Evolutionary conservation across 225 moss, liverwort and hornwort species (phyloP), one percentile per base, ranked within the genome.

Genomic region (Bryum argenteum): DNA sequence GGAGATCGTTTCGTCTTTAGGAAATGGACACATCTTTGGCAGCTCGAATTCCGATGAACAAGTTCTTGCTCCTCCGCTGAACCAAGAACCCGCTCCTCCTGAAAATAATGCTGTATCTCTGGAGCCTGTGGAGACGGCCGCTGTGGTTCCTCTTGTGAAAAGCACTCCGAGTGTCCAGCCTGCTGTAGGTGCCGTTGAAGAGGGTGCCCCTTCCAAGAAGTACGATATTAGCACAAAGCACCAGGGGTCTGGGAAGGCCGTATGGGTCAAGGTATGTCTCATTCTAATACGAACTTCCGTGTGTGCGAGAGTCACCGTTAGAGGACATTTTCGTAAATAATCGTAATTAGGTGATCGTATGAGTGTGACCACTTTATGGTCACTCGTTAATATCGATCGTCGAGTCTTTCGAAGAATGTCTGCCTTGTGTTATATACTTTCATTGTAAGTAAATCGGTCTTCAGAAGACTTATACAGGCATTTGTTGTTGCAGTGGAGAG

Each of bases 401-500:
- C 50, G 69, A 80, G 16, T 61, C n/a, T 61, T 20, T 66, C 15
- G 16, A 19, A 40, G 45, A 45, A 23, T 70, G 33, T 16, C 44
- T 65, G 54, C 7, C 23, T 54, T 58, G n/a, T 50, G 3, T 58
- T 42, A n/a, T 51, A 21, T n/a, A 57, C 8, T 58, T 71, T 45
- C 37, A 54, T 38, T 58, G n/a, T 3, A 72, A 75, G 63, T 53
- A 47, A 51, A 41, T 79, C 14, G 13, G 56, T 61, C 56, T 50
- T 23, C 66, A 9, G 63, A 68, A 77, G 61, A 66, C 83, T 83
- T 37, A 77, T 70, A 19, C 60, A 42, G 61, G 43, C 48, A 79
- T 70, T 52, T 74, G 43, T 77, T 75, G 62, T 82, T 79, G 81
- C 83, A 96, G 93, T 93, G 90, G 91, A 87, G 96, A 80, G 96